phyloP scores from a whole-genome alignment of 331 rosid genomes.

The Phaseolus coccineus region DNA sequence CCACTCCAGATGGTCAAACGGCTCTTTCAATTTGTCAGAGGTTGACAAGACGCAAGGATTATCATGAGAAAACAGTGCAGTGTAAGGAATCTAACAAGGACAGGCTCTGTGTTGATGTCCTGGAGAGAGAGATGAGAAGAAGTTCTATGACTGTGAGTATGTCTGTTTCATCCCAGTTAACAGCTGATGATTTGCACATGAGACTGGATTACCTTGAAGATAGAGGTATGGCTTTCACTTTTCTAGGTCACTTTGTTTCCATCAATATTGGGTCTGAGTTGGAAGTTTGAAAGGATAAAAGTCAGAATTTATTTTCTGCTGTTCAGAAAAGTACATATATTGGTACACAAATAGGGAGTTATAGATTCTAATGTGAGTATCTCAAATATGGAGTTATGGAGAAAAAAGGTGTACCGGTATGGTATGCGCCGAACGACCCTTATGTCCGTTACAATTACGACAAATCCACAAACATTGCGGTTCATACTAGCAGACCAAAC shows the following conservation, averaged over 20 bases:
- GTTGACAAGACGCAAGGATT: constrained; percentile 81
- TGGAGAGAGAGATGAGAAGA: constrained; percentile 85
- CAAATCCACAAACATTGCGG: too few relatives aligned
- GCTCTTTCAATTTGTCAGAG: constrained; percentile 86
- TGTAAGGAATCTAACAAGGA: constrained; percentile 81
- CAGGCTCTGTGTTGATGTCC: constrained; percentile 78
- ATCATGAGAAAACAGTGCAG: constrained; percentile 50
- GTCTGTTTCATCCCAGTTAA: constrained; percentile 49
- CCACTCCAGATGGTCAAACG: constrained; percentile 81
- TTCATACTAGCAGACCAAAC: too few relatives aligned
- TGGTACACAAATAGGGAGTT: neutral
- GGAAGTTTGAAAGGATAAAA: neutral
- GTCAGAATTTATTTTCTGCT: neutral
- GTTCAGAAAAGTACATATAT: neutral
- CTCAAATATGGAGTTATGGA: neutral
- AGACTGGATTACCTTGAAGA: constrained; percentile 74
- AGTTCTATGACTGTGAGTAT: constrained; percentile 55
- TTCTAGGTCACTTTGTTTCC: constrained; percentile 12
- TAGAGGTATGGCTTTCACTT: constrained; percentile 70
- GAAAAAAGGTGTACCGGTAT: neutral
- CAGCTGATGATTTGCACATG: constrained; percentile 65
- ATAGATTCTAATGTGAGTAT: neutral
- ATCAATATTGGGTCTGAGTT: constrained; percentile 25
- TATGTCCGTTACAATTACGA: too few relatives aligned
- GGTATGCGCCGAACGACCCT: too few relatives aligned